phyloP scores from a whole-genome alignment of 2,329 filamentous ascomycete genomes.

The Sporothrix sp. region DNA sequence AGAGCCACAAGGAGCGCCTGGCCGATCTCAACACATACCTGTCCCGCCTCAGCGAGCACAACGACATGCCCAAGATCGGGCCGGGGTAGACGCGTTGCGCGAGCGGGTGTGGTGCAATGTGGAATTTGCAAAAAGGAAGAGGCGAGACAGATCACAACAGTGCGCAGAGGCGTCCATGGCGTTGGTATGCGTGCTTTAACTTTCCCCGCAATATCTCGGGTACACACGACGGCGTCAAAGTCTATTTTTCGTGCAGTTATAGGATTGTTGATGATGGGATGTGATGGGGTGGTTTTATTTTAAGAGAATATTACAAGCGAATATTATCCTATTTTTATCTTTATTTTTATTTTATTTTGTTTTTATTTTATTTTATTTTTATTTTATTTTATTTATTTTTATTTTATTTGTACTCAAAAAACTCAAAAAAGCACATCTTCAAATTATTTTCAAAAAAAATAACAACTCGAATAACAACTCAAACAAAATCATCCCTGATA shows the following conservation, averaged over 20 bases:
- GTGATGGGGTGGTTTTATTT: not conserved
- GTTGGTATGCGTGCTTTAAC: no score
- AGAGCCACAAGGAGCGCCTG: conserved; percentile 94
- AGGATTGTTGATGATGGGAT: no score
- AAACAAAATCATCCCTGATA: no score
- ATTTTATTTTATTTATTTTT: not conserved
- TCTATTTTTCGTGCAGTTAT: no score
- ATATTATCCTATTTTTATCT: not conserved
- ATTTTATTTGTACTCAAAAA: no score
- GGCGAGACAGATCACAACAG: not conserved
- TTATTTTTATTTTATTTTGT: not conserved
- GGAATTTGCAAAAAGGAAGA: not conserved
- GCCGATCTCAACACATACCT: conserved; percentile 93
- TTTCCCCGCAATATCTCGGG: no score
- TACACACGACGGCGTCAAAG: no score
- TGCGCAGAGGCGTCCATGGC: no score
- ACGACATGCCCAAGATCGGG: conserved; percentile 78
- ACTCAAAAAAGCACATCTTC: no score
- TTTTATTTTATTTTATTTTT: not conserved
- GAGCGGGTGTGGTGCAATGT: not conserved
- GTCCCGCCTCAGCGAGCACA: conserved; percentile 86
- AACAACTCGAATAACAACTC: not conserved
- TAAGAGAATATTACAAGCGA: not conserved
- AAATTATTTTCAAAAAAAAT: not conserved
- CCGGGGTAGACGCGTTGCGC: conserved; percentile 35